phyloP scores from a whole-genome alignment of 805 yeast species.

The Candida insectalens region DNA sequence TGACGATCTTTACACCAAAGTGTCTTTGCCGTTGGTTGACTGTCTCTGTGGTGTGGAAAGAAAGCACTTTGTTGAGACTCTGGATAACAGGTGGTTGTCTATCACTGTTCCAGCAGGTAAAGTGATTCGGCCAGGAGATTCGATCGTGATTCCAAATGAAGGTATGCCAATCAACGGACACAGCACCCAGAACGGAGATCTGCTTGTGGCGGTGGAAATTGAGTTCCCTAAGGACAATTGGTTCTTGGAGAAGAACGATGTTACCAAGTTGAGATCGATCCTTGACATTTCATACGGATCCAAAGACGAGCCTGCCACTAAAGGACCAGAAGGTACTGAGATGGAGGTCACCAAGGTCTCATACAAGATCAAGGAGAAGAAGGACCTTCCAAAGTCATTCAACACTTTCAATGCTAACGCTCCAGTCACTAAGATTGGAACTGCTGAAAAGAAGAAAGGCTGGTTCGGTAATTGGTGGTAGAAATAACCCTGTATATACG shows the following conservation, averaged over 20 bases:
- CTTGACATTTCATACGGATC: conserved; percentile 29
- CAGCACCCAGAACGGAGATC: conserved; percentile 42
- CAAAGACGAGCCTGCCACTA: background rate
- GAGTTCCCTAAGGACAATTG: conserved; percentile 82
- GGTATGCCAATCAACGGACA: conserved; percentile 65
- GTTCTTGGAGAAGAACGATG: conserved; percentile 67
- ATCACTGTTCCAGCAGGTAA: conserved; percentile 66
- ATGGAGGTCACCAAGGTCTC: conserved; percentile 16
- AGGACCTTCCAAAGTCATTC: conserved; percentile 18
- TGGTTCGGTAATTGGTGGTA: conserved; percentile 18
- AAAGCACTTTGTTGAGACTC: conserved; percentile 52
- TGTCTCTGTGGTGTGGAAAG: conserved; percentile 75
- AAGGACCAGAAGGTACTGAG: conserved; percentile 12
- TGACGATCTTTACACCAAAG: conserved; percentile 52
- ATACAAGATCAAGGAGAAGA: conserved; percentile 13
- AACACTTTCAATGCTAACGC: conserved; percentile 18
- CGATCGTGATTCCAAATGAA: conserved; percentile 52
- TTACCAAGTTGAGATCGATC: conserved; percentile 40
- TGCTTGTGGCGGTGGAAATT: conserved; percentile 60
- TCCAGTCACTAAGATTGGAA: conserved; percentile 15
- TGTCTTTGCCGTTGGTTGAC: conserved; percentile 62
- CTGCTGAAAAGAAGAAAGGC: conserved; percentile 17
- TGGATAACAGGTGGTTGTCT: conserved; percentile 70
- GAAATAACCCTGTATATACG: background rate
- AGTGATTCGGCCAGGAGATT: conserved; percentile 72